Percentiles rank a stretch among this genome's conserved stretches.
Conservation (phyloP, 208 protist genomes). For the Strigomonas culicis region DNA sequence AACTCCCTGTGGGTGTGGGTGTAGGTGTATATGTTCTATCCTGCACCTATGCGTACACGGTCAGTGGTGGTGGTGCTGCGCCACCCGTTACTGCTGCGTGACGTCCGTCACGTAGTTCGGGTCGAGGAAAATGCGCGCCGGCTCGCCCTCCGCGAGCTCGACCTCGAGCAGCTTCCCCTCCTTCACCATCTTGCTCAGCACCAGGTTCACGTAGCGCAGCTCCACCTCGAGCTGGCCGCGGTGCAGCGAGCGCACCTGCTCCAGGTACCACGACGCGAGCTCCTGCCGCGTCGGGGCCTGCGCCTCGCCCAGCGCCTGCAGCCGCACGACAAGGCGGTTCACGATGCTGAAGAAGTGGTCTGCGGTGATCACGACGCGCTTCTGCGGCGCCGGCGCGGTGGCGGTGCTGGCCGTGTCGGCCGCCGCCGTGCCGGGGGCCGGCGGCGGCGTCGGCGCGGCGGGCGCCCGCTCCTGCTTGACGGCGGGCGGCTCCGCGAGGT, state of each 20-base stretch:
- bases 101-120: slow-evolving; percentile 85
- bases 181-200: slow-evolving; percentile 69
- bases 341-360: slow-evolving; percentile 89
- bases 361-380: slow-evolving; percentile 58
- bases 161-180: slow-evolving; percentile 88
- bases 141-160: slow-evolving; percentile 58
- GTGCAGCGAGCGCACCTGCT: slow-evolving; percentile 81
- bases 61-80: too few relatives aligned
- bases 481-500: neutral
- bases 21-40: slow-evolving; percentile 6
- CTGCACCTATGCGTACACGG: too few relatives aligned
- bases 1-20: slow-evolving; percentile 6
- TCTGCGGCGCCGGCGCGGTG: neutral
- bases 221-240: slow-evolving; percentile 76
- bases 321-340: slow-evolving; percentile 60
- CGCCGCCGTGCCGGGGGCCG: neutral
- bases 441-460: slow-evolving; percentile 2
- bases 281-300: slow-evolving; percentile 69
- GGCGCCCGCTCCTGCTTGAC: neutral
- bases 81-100: slow-evolving; percentile 16
- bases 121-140: slow-evolving; percentile 69
- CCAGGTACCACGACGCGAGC: slow-evolving; percentile 84
- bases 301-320: slow-evolving; percentile 68
- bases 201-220: slow-evolving; percentile 72
- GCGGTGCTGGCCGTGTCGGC: slow-evolving; percentile 3